Evolutionary conservation across 2,329 filamentous ascomycete genomes (phyloP), one percentile per base, ranked within the genome.

Genomic region (Fusarium sp.): DNA sequence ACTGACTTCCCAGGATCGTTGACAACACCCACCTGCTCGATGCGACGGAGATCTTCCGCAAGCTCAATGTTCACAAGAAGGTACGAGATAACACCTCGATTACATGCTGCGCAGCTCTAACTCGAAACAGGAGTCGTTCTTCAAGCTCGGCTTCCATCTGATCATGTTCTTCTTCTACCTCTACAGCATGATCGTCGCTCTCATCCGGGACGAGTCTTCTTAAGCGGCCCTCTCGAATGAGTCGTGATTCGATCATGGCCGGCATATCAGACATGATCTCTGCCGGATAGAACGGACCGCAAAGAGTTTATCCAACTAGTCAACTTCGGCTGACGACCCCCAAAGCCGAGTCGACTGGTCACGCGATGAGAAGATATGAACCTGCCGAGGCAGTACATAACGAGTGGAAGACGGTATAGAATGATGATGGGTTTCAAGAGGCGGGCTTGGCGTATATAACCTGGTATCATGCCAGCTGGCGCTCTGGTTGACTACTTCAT

Each of bases 131-230:
- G 96, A 99, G 90, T 98, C 96, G 1, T 99, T 99, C 83, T 91
- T 96, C 86, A 99, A 99, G 87, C 93, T 99, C 44, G 96, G 95
- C 60, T 99, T 99, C 88, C 96, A 99, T 83, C 87, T 99, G 66
- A 83, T 99, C 85, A 98, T 99, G 94, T 99, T 99, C 90, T 99
- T 99, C 91, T 99, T 98, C 90, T 99, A 99, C 86, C 92, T 99
- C 61, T 97, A 97, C 89, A 97, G 93, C 91, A 97, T 96, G 93
- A 96, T 96, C 76, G 95, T 98, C 71, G 95, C 96, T 73, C 89
- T 99, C 70, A 99, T 99, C 86, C 91, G 92, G 79, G 96, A 98
- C 82, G 96, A 99, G 85, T 90, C 92, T 65, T 89, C 94, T 83
- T 97, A 91, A 91, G 52, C 62, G 59, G 48, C 53, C 43, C 31